Evolutionary conservation across 2,329 filamentous ascomycete species (phyloP).

Genomic region (Thermothelomyces thermophilus): DNA sequence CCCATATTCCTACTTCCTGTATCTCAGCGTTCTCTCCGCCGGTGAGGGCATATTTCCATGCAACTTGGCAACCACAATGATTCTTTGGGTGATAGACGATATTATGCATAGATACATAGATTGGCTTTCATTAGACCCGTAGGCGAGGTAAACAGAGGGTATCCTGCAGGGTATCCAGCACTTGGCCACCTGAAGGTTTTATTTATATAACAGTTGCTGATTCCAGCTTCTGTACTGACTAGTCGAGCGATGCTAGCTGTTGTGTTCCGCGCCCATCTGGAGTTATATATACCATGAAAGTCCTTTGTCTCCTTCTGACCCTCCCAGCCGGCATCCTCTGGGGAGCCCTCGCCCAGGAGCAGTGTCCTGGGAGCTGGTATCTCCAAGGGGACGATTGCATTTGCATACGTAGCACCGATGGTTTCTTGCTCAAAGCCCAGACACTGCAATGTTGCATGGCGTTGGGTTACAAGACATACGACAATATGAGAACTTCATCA

Average conservation of each 20-base stretch:
- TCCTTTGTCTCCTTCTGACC: slow-evolving; percentile 5
- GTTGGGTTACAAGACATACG: slow-evolving; percentile 19
- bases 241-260: too few relatives aligned
- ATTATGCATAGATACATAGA: slow-evolving; percentile 11
- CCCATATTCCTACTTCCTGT: too few relatives aligned
- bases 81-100: background rate
- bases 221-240: too few relatives aligned
- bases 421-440: slow-evolving; percentile 18
- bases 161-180: too few relatives aligned
- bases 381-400: slow-evolving; percentile 25
- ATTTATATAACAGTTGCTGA: too few relatives aligned
- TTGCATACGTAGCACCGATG: slow-evolving; percentile 24
- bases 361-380: slow-evolving; percentile 21
- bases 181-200: too few relatives aligned
- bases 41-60: background rate
- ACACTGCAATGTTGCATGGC: slow-evolving; percentile 17
- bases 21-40: too few relatives aligned
- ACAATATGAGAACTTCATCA: slow-evolving; percentile 10
- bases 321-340: slow-evolving; percentile 14
- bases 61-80: background rate
- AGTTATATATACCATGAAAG: slow-evolving; percentile 6
- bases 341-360: slow-evolving; percentile 15
- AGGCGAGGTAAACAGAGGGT: background rate
- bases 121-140: background rate
- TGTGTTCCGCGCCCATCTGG: too few relatives aligned